phyloP scores from a whole-genome alignment of 2,329 filamentous ascomycete species.

The Tolypocladium tropicale region DNA sequence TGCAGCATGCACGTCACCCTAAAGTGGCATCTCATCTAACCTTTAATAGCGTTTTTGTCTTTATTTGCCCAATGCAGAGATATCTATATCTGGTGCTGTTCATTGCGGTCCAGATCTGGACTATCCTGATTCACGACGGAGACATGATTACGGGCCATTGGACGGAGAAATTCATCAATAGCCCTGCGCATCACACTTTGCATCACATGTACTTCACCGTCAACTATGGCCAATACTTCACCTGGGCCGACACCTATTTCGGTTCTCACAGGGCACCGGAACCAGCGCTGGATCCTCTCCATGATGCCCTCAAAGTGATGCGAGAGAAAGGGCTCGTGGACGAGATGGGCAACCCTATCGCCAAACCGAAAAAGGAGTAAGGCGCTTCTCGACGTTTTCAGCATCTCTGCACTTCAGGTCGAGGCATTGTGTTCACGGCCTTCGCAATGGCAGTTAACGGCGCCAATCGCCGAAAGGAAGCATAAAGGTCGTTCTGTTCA shows the following conservation, averaged over 20 bases:
- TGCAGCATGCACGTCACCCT: too few relatives aligned
- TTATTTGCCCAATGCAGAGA: slow-evolving; percentile 31
- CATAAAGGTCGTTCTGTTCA: too few relatives aligned
- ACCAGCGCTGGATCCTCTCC: slow-evolving; percentile 31
- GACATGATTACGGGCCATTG: slow-evolving; percentile 37
- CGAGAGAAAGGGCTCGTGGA: slow-evolving; percentile 32
- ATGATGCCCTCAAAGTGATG: slow-evolving; percentile 33
- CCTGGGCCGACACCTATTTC: slow-evolving; percentile 34
- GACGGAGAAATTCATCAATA: slow-evolving; percentile 36
- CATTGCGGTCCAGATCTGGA: slow-evolving; percentile 35
- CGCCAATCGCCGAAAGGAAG: too few relatives aligned
- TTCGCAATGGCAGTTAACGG: too few relatives aligned
- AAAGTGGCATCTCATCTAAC: too few relatives aligned
- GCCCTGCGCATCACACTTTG: slow-evolving; percentile 35
- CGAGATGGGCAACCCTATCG: slow-evolving; percentile 28
- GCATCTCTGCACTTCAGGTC: too few relatives aligned
- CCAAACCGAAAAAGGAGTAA: slow-evolving; percentile 18
- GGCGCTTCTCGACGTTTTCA: too few relatives aligned
- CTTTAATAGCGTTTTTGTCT: background rate
- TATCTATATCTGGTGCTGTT: slow-evolving; percentile 34
- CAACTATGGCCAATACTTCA: slow-evolving; percentile 40
- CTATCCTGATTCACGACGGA: slow-evolving; percentile 38
- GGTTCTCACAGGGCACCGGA: slow-evolving; percentile 32
- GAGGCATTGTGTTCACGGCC: too few relatives aligned
- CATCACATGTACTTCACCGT: slow-evolving; percentile 40